phyloP scores from a whole-genome alignment of 768 basidiomycete genomes.

The Amanita subjunquillea region DNA sequence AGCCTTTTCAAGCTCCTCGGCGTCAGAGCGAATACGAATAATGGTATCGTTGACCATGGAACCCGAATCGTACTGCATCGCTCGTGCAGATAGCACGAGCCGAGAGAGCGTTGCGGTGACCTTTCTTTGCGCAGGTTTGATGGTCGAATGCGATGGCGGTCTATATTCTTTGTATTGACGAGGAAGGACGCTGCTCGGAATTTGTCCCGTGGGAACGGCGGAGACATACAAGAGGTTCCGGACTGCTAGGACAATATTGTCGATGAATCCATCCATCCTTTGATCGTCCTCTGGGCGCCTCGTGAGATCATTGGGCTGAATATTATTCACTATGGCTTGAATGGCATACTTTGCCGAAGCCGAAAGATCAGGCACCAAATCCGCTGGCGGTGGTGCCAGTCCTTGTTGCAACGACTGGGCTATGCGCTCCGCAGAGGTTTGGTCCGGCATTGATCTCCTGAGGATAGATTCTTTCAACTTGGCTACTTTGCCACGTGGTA shows the following conservation, averaged over 20 bases:
- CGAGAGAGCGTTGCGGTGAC: slow-evolving; percentile 86
- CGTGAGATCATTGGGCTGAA: slow-evolving; percentile 33
- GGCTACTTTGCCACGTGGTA: slow-evolving; percentile 17
- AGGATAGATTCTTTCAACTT: slow-evolving; percentile 8
- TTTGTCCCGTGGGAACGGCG: slow-evolving; percentile 48
- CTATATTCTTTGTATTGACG: slow-evolving; percentile 36
- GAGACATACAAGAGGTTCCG: slow-evolving; percentile 69
- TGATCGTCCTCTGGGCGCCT: slow-evolving; percentile 45
- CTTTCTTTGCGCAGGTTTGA: slow-evolving; percentile 76
- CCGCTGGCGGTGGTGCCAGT: slow-evolving; percentile 46
- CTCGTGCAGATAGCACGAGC: slow-evolving; percentile 83
- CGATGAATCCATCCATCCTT: slow-evolving; percentile 53
- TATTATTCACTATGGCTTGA: slow-evolving; percentile 49
- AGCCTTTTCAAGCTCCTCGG: slow-evolving; percentile 65
- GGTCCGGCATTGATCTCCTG: slow-evolving; percentile 9
- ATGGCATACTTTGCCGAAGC: slow-evolving; percentile 49
- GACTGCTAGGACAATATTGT: slow-evolving; percentile 56
- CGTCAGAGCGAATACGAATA: slow-evolving; percentile 64
- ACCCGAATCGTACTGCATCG: slow-evolving; percentile 74
- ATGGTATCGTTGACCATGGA: slow-evolving; percentile 51
- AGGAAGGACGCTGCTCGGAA: slow-evolving; percentile 44
- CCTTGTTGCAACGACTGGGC: slow-evolving; percentile 56
- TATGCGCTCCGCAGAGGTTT: slow-evolving; percentile 57
- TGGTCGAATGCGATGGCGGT: slow-evolving; percentile 39
- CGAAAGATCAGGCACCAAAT: slow-evolving; percentile 52